Evolutionary conservation across 176 grass and related monocot species (phyloP).

Genomic region (Carex scoparia): DNA sequence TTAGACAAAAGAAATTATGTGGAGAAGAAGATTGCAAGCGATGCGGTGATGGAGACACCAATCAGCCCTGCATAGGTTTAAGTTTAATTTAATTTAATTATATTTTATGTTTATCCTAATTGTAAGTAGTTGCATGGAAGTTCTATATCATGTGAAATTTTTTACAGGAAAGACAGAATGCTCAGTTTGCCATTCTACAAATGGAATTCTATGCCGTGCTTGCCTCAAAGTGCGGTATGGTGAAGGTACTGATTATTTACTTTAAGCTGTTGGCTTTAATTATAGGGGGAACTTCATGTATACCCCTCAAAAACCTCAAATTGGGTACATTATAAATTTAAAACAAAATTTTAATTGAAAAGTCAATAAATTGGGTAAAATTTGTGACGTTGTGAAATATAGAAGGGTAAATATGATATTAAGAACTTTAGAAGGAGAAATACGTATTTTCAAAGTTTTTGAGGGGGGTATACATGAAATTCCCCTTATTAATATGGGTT

Average conservation of each 20-base stretch:
- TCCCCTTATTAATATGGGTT: not conserved
- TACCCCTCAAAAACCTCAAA: too few species aligned
- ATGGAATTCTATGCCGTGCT: constrained; percentile 76
- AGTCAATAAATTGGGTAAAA: too few species aligned
- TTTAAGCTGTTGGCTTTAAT: not conserved
- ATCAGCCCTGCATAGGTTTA: constrained; percentile 64
- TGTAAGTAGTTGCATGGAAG: not conserved
- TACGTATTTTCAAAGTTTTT: too few species aligned
- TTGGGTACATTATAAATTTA: too few species aligned
- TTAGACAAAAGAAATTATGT: constrained; percentile 87
- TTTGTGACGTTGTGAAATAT: too few species aligned
- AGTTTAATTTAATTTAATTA: not conserved
- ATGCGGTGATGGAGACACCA: constrained; percentile 48
- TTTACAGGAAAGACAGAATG: constrained; percentile 74
- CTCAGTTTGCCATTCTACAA: constrained; percentile 66
- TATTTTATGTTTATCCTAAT: not conserved
- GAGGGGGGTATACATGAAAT: too few species aligned
- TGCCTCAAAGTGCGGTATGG: constrained; percentile 89
- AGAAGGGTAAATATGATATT: too few species aligned
- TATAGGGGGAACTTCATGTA: too few species aligned
- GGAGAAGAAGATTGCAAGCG: constrained; percentile 85
- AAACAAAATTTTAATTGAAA: too few species aligned
- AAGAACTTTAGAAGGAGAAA: too few species aligned
- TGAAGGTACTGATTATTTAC: constrained; percentile 53
- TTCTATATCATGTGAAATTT: not conserved